Percentiles rank a stretch among this genome's conserved stretches.
These are phyloP conservation scores for Moesziomyces aphidis DNA, from an alignment of 1,284 basidiomycete genomes.

Conservation along the genomic window DNA sequence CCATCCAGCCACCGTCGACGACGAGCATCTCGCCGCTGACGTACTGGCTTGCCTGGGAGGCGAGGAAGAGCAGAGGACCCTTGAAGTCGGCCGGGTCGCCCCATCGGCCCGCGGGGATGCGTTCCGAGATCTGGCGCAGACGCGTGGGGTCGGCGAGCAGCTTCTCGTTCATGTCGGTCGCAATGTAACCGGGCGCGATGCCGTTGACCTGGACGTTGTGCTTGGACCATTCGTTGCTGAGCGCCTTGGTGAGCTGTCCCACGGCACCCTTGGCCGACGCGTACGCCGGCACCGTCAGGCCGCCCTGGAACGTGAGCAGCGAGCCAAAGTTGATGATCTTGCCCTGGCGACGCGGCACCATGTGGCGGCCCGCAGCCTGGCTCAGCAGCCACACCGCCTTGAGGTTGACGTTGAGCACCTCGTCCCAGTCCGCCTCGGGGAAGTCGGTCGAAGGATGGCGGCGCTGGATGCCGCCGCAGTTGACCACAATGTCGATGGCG, in stretches of 20 bases:
- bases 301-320: conserved; percentile 64
- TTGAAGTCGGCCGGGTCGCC: conserved; percentile 88
- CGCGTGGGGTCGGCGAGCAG: conserved; percentile 80
- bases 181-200: conserved; percentile 73
- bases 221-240: conserved; percentile 77
- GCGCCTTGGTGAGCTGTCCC: conserved; percentile 67
- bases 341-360: conserved; percentile 48
- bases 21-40: conserved; percentile 81
- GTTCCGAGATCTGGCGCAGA: conserved; percentile 85
- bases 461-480: conserved; percentile 91
- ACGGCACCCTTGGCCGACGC: conserved; percentile 89
- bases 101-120: conserved; percentile 76
- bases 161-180: conserved; percentile 74
- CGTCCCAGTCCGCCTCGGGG: conserved; percentile 87
- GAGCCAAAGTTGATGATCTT: conserved; percentile 64
- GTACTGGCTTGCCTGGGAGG: conserved; percentile 86
- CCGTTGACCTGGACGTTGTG: conserved; percentile 90
- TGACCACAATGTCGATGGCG: conserved; percentile 85
- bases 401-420: conserved; percentile 69
- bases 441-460: conserved; percentile 74
- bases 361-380: conserved; percentile 57
- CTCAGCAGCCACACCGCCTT: conserved; percentile 55
- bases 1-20: conserved; percentile 67
- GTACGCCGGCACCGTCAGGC: conserved; percentile 80
- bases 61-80: conserved; percentile 89